Base-by-base conservation (phyloP, 2,329 filamentous ascomycete species). In the Apiospora kogelbergensis region DNA sequence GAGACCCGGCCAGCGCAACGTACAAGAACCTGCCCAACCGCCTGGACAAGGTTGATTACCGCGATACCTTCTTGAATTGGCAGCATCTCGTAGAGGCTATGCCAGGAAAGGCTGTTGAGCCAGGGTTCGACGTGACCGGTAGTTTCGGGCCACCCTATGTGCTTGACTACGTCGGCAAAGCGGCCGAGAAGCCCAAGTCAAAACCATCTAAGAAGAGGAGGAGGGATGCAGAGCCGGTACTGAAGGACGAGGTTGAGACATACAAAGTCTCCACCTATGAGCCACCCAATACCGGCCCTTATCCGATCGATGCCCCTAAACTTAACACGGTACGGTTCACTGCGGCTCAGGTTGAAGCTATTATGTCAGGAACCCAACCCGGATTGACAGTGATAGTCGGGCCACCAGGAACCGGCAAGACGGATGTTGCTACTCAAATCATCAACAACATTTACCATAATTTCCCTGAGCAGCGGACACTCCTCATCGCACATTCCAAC, bases 391-490 rank as follows among this genome's bases (percentile, higher is more conserved):
- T 99, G 64, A 92, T 99, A 74, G 93, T 99, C 71, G 96, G 96
- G 0, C 96, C 96, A 67, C 96, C 96, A 9, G 96, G 96, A 68
- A 99, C 96, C 7, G 96, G 97, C 71, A 99, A 99, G 84, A 99
- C 96, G n/a, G 96, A 99, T 80, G 96, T 99, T 67, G 95, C 94
- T 64, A 98, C 95, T 5, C 96, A 99, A 80, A 97, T 98, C 78
- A 99, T 99, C 82, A 98, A 93, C 83, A 98, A 98, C 79, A 92
- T 99, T 74, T 99, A 99, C 78, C 95, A 98, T 84, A 97, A 98
- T 81, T 99, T 98, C 78, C 95, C 96, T 9, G 86, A 91, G 72
- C 94, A 99, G 80, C 92, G 94, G 74, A 99, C 96, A 0, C 84
- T 99, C 22, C 88, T 99, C 48, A 90, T 99, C 72, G 96, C 96